phyloP scores from a whole-genome alignment of 2,329 filamentous ascomycete genomes.

The Aspergillus thermomutatus region DNA sequence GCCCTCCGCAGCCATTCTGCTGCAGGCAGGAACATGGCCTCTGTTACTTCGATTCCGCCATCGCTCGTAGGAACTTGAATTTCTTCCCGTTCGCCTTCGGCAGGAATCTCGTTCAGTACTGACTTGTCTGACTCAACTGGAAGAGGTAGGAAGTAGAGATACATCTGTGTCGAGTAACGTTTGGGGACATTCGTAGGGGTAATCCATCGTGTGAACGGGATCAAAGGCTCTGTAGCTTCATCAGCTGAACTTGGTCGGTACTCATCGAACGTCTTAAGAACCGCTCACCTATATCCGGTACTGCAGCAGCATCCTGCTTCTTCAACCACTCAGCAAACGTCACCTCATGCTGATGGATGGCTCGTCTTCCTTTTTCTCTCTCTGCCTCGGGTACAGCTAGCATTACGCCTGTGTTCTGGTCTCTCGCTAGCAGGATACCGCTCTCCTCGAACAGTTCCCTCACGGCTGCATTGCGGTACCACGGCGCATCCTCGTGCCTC shows the following conservation, averaged over 20 bases:
- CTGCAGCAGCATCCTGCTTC: constrained; percentile 31
- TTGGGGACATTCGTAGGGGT: constrained; percentile 70
- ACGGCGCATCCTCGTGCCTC: constrained; percentile 66
- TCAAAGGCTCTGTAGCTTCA: constrained; percentile 53
- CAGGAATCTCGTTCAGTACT: constrained; percentile 30
- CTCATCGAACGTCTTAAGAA: neutral
- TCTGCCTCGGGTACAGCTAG: constrained; percentile 59
- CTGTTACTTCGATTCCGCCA: constrained; percentile 67
- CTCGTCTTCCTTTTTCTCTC: constrained; percentile 62
- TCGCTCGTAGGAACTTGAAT: constrained; percentile 69
- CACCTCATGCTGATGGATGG: constrained; percentile 64
- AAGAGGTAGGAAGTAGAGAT: constrained; percentile 80
- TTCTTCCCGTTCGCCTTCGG: constrained; percentile 50
- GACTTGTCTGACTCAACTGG: constrained; percentile 31
- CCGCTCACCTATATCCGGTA: constrained; percentile 56
- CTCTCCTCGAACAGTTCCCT: constrained; percentile 95
- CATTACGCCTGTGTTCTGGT: constrained; percentile 44
- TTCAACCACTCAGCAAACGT: constrained; percentile 66
- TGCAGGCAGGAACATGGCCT: constrained; percentile 72
- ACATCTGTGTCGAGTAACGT: constrained; percentile 95
- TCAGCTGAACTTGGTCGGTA: constrained; percentile 1
- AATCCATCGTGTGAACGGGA: constrained; percentile 89
- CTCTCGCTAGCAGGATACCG: constrained; percentile 72
- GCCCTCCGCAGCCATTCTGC: constrained; percentile 67
- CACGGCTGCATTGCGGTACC: constrained; percentile 79